Evolutionary conservation across 2,329 filamentous ascomycete genomes (phyloP).

Genomic region (Ramularia collo-cygni): DNA sequence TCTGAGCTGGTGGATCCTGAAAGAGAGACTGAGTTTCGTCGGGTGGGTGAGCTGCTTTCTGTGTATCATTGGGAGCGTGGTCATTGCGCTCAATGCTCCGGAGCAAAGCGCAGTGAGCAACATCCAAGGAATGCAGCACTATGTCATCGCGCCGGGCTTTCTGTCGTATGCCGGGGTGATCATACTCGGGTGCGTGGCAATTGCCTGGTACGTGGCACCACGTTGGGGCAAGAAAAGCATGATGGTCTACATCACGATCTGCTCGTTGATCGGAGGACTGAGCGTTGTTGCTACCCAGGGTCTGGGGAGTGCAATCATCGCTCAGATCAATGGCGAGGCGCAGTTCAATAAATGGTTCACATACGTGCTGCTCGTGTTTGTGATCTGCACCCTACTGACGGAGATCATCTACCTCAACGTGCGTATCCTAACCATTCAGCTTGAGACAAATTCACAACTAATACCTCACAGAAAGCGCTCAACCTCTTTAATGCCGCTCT

Average conservation of each 20-base stretch:
- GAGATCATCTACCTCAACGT: constrained; percentile 96
- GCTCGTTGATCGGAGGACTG: constrained; percentile 86
- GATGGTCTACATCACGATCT: constrained; percentile 95
- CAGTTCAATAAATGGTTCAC: constrained; percentile 99
- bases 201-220: constrained; percentile 75
- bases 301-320: constrained; percentile 81
- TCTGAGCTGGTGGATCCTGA: constrained; percentile 87
- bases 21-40: constrained; percentile 89
- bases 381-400: constrained; percentile 77
- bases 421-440: constrained; percentile 12
- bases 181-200: constrained; percentile 62
- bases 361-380: constrained; percentile 86
- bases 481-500: constrained; percentile 95
- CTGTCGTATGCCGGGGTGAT: constrained; percentile 77
- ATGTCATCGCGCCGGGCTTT: constrained; percentile 80
- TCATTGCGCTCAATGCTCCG: constrained; percentile 93
- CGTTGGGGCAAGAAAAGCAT: constrained; percentile 94
- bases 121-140: constrained; percentile 88
- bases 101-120: constrained; percentile 73
- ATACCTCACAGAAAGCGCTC: constrained; percentile 74
- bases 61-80: constrained; percentile 85
- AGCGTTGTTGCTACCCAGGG: constrained; percentile 95
- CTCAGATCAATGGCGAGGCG: constrained; percentile 69
- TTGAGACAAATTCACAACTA: constrained; percentile 12
- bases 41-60: constrained; percentile 94